phyloP scores from a whole-genome alignment of 1,284 basidiomycete species.

The Leccinum glutinopallens region DNA sequence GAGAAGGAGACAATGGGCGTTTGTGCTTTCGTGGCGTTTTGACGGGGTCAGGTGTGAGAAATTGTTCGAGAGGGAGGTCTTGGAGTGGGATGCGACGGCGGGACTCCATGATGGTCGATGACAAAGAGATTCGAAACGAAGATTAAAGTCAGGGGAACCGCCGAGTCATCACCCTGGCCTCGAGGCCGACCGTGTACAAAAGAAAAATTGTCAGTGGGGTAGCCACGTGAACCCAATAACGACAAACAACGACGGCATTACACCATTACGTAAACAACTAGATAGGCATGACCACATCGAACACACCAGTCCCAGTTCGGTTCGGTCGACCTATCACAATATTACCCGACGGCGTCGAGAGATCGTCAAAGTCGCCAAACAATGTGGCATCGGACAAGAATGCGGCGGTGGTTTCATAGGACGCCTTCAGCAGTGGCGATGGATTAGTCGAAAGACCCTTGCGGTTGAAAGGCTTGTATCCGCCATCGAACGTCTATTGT shows the following conservation, averaged over 20 bases:
- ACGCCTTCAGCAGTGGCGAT: conserved; percentile 94
- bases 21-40: conserved; percentile 39
- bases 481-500: conserved; percentile 90
- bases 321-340: conserved; percentile 90
- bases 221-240: conserved; percentile 25
- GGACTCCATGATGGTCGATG: conserved; percentile 28
- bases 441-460: conserved; percentile 91
- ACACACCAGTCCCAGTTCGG: conserved; percentile 85
- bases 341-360: conserved; percentile 87
- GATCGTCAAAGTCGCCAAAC: conserved; percentile 92
- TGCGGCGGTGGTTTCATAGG: conserved; percentile 95
- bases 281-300: conserved; percentile 75
- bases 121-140: conserved; percentile 17
- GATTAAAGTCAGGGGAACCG: conserved; percentile 29
- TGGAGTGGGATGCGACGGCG: conserved; percentile 50
- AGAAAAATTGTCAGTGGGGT: conserved; percentile 21
- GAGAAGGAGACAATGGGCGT: conserved; percentile 57
- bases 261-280: conserved; percentile 16
- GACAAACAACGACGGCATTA: conserved; percentile 24
- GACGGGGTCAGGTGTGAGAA: conserved; percentile 40
- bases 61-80: conserved; percentile 60
- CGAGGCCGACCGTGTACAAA: conserved; percentile 24
- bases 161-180: conserved; percentile 31
- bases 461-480: conserved; percentile 97
- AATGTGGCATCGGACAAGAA: conserved; percentile 95